Evolutionary conservation across 2,329 filamentous ascomycete genomes (phyloP), one percentile per base, ranked within the genome.

Genomic region (Polychaeton citri): DNA sequence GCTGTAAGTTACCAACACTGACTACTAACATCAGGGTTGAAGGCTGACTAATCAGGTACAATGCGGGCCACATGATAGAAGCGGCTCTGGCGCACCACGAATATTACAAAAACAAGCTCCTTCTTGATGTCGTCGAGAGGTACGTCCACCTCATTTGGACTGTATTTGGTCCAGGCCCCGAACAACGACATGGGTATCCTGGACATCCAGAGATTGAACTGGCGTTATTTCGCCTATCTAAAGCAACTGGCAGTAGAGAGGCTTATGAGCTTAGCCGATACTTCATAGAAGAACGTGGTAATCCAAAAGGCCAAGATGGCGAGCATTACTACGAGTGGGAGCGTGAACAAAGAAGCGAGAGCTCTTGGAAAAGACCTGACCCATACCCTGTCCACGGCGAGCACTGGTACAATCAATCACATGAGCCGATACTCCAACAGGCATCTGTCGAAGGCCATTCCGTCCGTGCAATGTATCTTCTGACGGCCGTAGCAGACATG

Each of bases 61-160:
- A 76, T 42, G 66, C 66, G 7, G 73, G 74, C 0, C 74, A 79
- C 50, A 54, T 79, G 8, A 74, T 76, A 33, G 74, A 78, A 52
- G 73, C 66, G 1, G 72, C 72, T 2, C 52, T 77, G 3, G 71
- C 72, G 0, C 72, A 78, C 40, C 52, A 62, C n/a, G 53, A 65
- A 2, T 59, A 66, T 30, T 74, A 69, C 46, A 55, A 62, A 19
- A 73, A 72, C 40, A 55, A 67, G 34, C 47, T 63, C 2, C 52
- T 79, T 3, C 52, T 77, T 5, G 60, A 63, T 8, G 66, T 70
- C 0, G 63, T 77, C 12, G 41, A 67, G 17, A 70, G 64, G 39
- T 76, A 76, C 41, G 64, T 76, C 13, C 54, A 64, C 40, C 60
- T 74, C 4, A 61, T 78, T 2, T 59, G 55, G 38, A 53, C 56